A percentile compares a stretch with the other conserved stretches of the same genome.
These are phyloP conservation scores for Rubroboletus pulcherrimus DNA, from an alignment of 768 basidiomycete genomes.

Conservation along the genomic window DNA sequence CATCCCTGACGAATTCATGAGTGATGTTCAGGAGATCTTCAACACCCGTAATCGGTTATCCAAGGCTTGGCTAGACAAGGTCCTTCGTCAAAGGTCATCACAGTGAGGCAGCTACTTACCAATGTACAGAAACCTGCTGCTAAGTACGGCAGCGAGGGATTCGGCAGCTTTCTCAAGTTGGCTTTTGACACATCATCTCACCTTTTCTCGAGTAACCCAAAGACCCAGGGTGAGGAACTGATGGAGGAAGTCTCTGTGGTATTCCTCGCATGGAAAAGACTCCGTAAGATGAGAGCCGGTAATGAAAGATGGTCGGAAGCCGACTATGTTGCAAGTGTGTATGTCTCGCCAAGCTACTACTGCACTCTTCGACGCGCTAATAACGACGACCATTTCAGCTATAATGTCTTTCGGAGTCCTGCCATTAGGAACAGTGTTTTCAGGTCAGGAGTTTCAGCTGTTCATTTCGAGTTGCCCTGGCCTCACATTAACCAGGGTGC, in stretches of 20 bases:
- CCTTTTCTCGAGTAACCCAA: constrained; percentile 36
- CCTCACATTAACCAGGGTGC: constrained; percentile 34
- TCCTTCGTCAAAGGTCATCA: constrained; percentile 12
- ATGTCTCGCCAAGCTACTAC: constrained; percentile 15
- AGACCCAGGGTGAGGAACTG: constrained; percentile 21
- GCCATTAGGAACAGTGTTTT: constrained; percentile 40
- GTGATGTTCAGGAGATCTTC: constrained; percentile 39
- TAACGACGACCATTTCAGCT: constrained; percentile 29
- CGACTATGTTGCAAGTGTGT: constrained; percentile 55
- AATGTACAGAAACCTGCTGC: constrained; percentile 1
- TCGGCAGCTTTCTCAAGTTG: constrained; percentile 25
- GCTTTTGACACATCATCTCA: constrained; percentile 35
- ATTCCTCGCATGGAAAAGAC: constrained; percentile 43
- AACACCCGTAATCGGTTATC: constrained; percentile 36
- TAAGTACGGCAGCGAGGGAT: constrained; percentile 9
- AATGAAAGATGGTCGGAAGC: constrained; percentile 52
- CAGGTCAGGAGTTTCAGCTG: constrained; percentile 32
- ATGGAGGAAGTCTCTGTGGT: constrained; percentile 40
- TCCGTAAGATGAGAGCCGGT: constrained; percentile 41
- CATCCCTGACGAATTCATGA: constrained; percentile 38
- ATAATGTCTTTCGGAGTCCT: constrained; percentile 46
- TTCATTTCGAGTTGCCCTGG: neutral
- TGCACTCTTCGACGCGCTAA: neutral
- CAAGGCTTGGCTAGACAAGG: constrained; percentile 41
- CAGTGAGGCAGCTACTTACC: neutral